Conservation (phyloP, 305 asterid genomes). For the Fraxinus angustifolia region DNA sequence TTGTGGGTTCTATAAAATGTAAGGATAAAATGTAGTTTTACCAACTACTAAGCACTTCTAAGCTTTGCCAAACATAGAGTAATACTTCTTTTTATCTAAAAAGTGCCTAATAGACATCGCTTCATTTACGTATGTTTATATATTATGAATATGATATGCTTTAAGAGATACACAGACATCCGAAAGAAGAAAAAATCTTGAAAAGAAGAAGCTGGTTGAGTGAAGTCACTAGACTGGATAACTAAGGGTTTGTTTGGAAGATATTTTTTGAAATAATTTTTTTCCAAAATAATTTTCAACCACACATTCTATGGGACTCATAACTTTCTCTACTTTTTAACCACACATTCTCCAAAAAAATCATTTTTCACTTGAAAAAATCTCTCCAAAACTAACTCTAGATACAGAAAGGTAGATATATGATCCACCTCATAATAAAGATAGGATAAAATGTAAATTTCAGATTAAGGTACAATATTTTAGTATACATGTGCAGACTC, state of each 20-base stretch:
- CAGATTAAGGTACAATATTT: neutral
- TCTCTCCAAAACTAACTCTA: neutral
- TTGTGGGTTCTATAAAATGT: neutral
- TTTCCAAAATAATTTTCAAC: neutral
- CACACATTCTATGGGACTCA: neutral
- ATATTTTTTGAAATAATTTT: neutral
- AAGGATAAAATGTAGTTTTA: neutral
- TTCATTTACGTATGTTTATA: neutral
- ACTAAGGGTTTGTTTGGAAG: neutral
- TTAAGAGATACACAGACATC: neutral
- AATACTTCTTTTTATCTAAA: neutral
- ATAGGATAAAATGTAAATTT: neutral
- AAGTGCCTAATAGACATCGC: constrained; percentile 2
- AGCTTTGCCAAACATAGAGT: neutral
- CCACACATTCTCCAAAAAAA: neutral
- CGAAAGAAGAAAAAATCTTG: neutral
- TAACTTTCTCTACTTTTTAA: neutral
- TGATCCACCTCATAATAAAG: neutral
- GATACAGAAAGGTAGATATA: neutral
- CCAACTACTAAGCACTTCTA: neutral
- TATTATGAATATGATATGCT: neutral
- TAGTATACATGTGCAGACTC: neutral
- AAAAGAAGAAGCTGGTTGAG: neutral
- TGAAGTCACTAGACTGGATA: neutral
- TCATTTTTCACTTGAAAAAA: neutral